Conservation (phyloP, 108 stramenopile genomes). For the Cyclostephanos invisitatus region DNA sequence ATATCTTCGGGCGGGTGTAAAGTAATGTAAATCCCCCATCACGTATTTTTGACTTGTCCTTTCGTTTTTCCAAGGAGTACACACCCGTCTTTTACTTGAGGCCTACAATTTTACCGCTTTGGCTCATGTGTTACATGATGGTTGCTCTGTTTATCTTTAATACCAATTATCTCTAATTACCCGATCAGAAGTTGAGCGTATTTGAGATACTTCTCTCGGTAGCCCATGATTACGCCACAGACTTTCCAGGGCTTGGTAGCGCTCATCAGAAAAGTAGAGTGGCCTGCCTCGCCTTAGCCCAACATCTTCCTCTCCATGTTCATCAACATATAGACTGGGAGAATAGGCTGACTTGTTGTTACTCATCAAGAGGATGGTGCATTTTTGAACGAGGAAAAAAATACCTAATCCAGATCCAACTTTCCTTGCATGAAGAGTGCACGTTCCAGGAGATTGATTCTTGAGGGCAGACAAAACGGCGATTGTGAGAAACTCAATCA, state of each 20-base stretch:
- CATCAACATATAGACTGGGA: slow-evolving; percentile 89
- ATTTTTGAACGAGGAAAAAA: slow-evolving; percentile 91
- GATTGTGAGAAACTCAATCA: not conserved
- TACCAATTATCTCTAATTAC: slow-evolving; percentile 94
- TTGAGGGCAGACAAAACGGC: slow-evolving; percentile 22
- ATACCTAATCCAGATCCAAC: slow-evolving; percentile 88
- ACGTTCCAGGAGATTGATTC: slow-evolving; percentile 73
- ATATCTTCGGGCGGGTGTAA: not conserved
- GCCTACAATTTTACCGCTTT: no score
- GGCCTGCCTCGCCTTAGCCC: slow-evolving; percentile 84
- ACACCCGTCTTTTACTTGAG: no score
- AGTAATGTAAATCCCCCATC: not conserved
- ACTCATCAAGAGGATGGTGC: slow-evolving; percentile 90
- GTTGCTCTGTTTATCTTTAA: slow-evolving; percentile 30
- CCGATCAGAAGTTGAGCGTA: slow-evolving; percentile 86
- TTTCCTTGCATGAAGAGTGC: slow-evolving; percentile 84
- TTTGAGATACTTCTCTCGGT: slow-evolving; percentile 88
- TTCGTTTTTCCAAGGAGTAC: not conserved
- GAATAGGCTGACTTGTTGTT: slow-evolving; percentile 93
- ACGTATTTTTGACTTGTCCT: no score
- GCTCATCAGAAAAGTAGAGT: slow-evolving; percentile 80
- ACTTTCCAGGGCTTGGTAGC: slow-evolving; percentile 75
- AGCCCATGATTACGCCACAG: slow-evolving; percentile 86
- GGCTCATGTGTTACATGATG: not conserved
- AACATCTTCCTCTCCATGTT: slow-evolving; percentile 93